These are phyloP conservation scores for Cokeromyces recurvatus DNA, from an alignment of 371 early-diverging fungal genomes.

Conservation along the genomic window DNA sequence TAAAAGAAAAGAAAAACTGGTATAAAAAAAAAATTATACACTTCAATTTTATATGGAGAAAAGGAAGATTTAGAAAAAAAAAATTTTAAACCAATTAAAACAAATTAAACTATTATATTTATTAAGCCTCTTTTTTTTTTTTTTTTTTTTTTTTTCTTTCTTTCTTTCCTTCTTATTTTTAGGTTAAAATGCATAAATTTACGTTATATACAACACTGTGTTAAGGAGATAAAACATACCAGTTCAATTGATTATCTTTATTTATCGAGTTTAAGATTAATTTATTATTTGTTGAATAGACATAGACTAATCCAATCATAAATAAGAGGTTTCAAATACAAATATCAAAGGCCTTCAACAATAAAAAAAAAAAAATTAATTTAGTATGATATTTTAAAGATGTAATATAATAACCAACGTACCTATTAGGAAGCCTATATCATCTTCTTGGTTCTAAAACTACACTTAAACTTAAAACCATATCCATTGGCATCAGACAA, in stretches of 20 bases:
- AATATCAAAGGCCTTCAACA: conserved; percentile 42
- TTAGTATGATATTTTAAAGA: conserved; percentile 65
- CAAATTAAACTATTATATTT: too few species aligned
- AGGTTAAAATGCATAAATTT: neutral
- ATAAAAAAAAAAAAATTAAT: conserved; percentile 52
- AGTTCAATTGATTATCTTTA: neutral
- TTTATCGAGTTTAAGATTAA: too few species aligned
- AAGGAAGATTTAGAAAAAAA: too few species aligned
- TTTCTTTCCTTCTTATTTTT: too few species aligned
- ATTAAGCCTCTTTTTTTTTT: too few species aligned
- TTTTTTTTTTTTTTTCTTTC: too few species aligned
- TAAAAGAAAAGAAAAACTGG: too few species aligned
- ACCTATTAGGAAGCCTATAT: conserved; percentile 33
- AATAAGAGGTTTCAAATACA: neutral
- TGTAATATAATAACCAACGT: conserved; percentile 52
- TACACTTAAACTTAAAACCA: conserved; percentile 64
- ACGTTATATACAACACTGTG: too few species aligned
- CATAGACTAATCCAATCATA: too few species aligned
- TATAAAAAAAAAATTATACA: too few species aligned
- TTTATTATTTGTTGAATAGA: too few species aligned
- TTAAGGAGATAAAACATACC: neutral
- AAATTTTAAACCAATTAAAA: conserved; percentile 5
- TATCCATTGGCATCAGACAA: conserved; percentile 65
- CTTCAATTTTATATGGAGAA: too few species aligned
- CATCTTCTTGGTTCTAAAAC: conserved; percentile 62